Percentiles rank a stretch among this genome's conserved stretches.
These are phyloP conservation scores for Exophiala sp. DNA, from an alignment of 2,329 filamentous ascomycete species.

Conservation along the genomic window DNA sequence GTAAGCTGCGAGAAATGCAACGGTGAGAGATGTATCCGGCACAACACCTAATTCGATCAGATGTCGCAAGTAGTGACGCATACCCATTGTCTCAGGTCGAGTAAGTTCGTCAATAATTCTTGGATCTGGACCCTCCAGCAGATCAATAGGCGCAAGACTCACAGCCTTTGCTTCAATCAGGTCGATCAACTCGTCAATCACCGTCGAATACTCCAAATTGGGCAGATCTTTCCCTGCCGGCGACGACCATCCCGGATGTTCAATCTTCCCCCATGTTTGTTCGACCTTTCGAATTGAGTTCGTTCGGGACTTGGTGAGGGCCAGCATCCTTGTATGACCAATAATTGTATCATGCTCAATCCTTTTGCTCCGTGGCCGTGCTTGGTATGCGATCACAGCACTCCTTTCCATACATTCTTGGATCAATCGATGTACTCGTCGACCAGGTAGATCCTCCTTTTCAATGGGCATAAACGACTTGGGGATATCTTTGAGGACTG, in stretches of 20 bases:
- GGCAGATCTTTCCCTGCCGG: conserved; percentile 71
- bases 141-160: conserved; percentile 68
- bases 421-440: conserved; percentile 72
- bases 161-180: conserved; percentile 90
- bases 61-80: conserved; percentile 74
- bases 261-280: conserved; percentile 75
- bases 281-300: conserved; percentile 27
- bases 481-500: conserved; percentile 75
- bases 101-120: conserved; percentile 69
- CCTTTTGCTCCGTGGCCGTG: conserved; percentile 61
- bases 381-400: conserved; percentile 75
- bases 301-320: conserved; percentile 22
- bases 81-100: conserved; percentile 64
- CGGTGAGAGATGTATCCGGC: conserved; percentile 46
- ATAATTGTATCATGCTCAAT: conserved; percentile 35
- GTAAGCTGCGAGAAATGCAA: conserved; percentile 69
- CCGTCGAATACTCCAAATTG: conserved; percentile 76
- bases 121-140: conserved; percentile 35
- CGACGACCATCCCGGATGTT: conserved; percentile 85
- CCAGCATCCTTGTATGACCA: conserved; percentile 20
- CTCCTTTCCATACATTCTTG: conserved; percentile 69
- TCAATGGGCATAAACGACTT: conserved; percentile 83
- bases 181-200: conserved; percentile 80
- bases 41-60: conserved; percentile 66
- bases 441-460: conserved; percentile 70